Conservation (phyloP, 2,329 filamentous ascomycete species). For the Orbilia javanica region DNA sequence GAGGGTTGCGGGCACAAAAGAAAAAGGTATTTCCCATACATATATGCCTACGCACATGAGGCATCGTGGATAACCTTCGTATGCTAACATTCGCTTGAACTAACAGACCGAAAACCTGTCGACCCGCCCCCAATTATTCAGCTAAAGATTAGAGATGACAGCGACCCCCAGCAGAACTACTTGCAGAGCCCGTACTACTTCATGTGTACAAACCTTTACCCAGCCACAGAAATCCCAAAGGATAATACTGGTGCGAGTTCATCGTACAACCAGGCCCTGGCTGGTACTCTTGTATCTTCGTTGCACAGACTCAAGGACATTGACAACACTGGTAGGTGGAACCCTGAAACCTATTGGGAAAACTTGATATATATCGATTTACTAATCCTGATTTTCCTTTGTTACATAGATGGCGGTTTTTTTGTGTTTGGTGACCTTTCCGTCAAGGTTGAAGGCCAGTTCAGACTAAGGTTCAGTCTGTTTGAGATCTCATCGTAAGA, state of each 20-base stretch:
- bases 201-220: slow-evolving; percentile 72
- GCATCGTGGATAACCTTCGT: slow-evolving; percentile 45
- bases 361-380: neutral
- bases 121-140: slow-evolving; percentile 89
- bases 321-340: slow-evolving; percentile 69
- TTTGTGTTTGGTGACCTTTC: slow-evolving; percentile 94
- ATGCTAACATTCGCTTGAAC: slow-evolving; percentile 10
- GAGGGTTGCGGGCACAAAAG: slow-evolving; percentile 78
- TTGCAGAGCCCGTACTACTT: slow-evolving; percentile 76
- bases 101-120: slow-evolving; percentile 83
- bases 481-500: slow-evolving; percentile 74
- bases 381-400: slow-evolving; percentile 30
- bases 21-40: slow-evolving; percentile 72
- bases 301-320: slow-evolving; percentile 84
- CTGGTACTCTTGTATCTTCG: slow-evolving; percentile 82
- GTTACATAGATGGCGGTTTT: slow-evolving; percentile 77
- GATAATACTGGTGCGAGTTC: slow-evolving; percentile 43
- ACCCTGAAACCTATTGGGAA: neutral
- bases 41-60: neutral
- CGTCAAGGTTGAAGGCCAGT: slow-evolving; percentile 79
- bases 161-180: slow-evolving; percentile 73
- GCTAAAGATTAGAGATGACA: slow-evolving; percentile 70
- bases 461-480: slow-evolving; percentile 80
- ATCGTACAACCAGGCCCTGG: slow-evolving; percentile 69
- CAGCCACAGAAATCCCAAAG: slow-evolving; percentile 67